phyloP scores from a whole-genome alignment of 2,329 filamentous ascomycete species.

The Bretziella fagacearum region DNA sequence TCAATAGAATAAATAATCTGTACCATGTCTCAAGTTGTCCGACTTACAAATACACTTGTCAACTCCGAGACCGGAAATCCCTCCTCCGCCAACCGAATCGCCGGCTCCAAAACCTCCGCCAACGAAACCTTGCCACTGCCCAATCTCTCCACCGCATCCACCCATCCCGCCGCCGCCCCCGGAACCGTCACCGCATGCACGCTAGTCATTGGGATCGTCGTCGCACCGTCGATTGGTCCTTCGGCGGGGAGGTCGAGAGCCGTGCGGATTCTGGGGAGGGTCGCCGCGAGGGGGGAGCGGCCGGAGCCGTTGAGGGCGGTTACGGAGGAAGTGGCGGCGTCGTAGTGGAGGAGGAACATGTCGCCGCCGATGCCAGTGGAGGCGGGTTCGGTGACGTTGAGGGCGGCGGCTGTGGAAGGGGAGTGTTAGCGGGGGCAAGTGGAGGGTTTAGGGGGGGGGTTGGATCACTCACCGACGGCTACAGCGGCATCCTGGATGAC shows the following conservation, averaged over 20 bases:
- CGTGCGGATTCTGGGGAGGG: slow-evolving; percentile 51
- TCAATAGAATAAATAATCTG: not conserved
- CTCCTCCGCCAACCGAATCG: slow-evolving; percentile 69
- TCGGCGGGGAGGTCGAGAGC: slow-evolving; percentile 49
- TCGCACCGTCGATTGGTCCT: slow-evolving; percentile 23
- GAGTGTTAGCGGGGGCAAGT: not conserved
- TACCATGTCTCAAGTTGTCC: not conserved
- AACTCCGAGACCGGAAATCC: slow-evolving; percentile 83
- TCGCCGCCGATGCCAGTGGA: slow-evolving; percentile 94
- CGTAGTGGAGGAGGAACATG: slow-evolving; percentile 90
- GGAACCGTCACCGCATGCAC: slow-evolving; percentile 75
- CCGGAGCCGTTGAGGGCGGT: slow-evolving; percentile 85
- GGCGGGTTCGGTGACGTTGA: slow-evolving; percentile 86
- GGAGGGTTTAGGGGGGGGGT: too few relatives aligned
- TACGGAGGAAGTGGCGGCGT: slow-evolving; percentile 65
- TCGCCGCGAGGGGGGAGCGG: slow-evolving; percentile 53
- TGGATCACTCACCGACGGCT: slow-evolving; percentile 50
- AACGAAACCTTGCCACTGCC: slow-evolving; percentile 71
- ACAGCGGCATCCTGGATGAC: slow-evolving; percentile 78
- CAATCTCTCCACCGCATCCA: slow-evolving; percentile 72
- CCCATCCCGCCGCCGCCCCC: slow-evolving; percentile 84
- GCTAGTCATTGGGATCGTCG: slow-evolving; percentile 53
- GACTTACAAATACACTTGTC: slow-evolving; percentile 47
- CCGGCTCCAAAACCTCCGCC: slow-evolving; percentile 63
- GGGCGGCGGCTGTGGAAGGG: slow-evolving; percentile 50